Percentiles rank a stretch among this genome's conserved stretches.
phyloP scores from a whole-genome alignment of 208 protist species.

The Leishmania tropica region DNA sequence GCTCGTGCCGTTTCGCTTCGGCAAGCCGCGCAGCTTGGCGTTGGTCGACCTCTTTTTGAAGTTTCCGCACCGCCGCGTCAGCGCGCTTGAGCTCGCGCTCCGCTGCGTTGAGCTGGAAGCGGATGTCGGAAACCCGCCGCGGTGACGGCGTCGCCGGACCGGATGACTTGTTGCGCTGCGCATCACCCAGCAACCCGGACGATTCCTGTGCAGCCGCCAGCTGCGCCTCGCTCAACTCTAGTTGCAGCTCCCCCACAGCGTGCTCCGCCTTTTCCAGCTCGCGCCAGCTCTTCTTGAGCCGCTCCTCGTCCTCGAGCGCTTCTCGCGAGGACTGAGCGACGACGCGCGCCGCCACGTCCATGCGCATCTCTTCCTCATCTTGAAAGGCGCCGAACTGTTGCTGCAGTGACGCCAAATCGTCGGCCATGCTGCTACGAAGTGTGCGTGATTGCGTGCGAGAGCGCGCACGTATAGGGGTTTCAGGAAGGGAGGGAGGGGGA shows the following conservation, averaged over 20 bases:
- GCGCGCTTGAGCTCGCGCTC: conserved; percentile 40
- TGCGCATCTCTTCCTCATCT: conserved; percentile 58
- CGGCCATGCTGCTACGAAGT: conserved; percentile 28
- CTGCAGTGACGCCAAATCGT: conserved; percentile 48
- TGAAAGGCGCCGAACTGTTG: conserved; percentile 38
- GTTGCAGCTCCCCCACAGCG: conserved; percentile 26
- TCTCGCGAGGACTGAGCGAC: conserved; percentile 36
- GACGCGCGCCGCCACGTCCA: conserved; percentile 56
- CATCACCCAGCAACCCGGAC: conserved; percentile 1
- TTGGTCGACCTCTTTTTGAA: conserved; percentile 47
- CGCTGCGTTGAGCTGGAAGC: conserved; percentile 49
- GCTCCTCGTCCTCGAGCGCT: conserved; percentile 49
- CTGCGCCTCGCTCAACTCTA: conserved; percentile 24
- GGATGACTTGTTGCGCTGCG: neutral
- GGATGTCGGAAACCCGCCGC: conserved; percentile 21
- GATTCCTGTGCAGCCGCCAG: conserved; percentile 8
- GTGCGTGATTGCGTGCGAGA: neutral
- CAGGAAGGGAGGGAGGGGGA: neutral
- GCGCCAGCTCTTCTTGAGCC: conserved; percentile 40
- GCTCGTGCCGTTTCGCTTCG: conserved; percentile 30
- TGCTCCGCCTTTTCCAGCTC: conserved; percentile 41
- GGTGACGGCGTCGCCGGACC: neutral
- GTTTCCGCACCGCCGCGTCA: conserved; percentile 37
- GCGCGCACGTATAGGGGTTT: neutral
- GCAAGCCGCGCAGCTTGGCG: conserved; percentile 37